Base-by-base conservation (phyloP, 2,329 filamentous ascomycete genomes). In the Pyrenophora teres region DNA sequence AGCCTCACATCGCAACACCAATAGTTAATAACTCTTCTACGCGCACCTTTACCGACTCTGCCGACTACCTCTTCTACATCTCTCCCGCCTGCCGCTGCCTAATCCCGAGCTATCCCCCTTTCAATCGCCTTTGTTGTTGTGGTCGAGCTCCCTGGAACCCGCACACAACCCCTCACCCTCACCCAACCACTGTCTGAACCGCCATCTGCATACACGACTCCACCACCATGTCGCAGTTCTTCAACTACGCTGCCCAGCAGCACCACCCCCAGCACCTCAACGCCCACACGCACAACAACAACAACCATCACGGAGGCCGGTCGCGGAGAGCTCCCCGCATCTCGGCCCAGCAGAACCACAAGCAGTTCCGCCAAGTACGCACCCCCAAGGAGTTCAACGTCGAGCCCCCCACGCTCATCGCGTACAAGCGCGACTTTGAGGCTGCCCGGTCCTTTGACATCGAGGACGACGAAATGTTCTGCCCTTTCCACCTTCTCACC, bases 381-480 rank as follows among this genome's bases (percentile, higher is more conserved):
- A 89, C 87, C 68, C 90, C 93, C 77, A 92, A 95, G 76, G 92
- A 96, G 74, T 72, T 72, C 57, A 78, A 91, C 59, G 86, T 86
- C 65, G 92, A 96, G 75, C 82, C 87, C n/a, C 85, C 86, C 16
- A 84, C 87, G 43, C 80, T 95, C 54, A 83, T 83, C 55, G 85
- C 87, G 57, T 97, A 96, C 79, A 89, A 93, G 64, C 85, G 85
- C 63, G 87, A 92, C 70, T 96, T 96, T 65, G 92, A 97, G 78
- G 89, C 91, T 59, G 91, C 90, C 53, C 86, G 92, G 53, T 96
- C 92, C 8, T 97, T 97, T 70, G 93, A 97, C 65, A 83, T 97
- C 57, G 93, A 97, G 70, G 93, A 97, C 73, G 93, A 97, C 74
- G 83, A 96, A 78, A 88, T 96, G 76, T 97, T 97, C 76, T 97